Evolutionary conservation across 495 filamentous ascomycete species (phyloP).

Genomic region (Tuber magnatum): DNA sequence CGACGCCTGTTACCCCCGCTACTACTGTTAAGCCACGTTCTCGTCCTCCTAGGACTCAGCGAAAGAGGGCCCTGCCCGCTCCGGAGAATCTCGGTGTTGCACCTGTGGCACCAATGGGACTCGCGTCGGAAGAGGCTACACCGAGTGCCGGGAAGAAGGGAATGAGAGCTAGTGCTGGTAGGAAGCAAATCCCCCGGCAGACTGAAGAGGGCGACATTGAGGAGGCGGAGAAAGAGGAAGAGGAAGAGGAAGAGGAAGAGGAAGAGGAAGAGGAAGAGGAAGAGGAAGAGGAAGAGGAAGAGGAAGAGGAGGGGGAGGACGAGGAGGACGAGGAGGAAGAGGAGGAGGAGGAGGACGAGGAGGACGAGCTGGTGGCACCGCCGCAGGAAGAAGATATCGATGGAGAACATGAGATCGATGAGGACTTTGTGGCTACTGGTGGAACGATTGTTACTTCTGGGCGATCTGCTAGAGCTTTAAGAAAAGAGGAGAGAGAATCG

Average conservation of each 20-base stretch:
- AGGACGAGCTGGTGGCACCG: neutral
- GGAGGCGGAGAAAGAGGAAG: conserved; percentile 11
- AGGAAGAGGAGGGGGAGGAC: conserved; percentile 17
- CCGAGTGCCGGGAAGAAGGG: conserved; percentile 21
- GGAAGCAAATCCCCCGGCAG: conserved; percentile 5
- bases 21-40: conserved; percentile 29
- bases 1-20: conserved; percentile 17
- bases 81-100: conserved; percentile 15
- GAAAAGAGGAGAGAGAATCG: conserved; percentile 13
- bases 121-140: conserved; percentile 14
- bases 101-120: conserved; percentile 15
- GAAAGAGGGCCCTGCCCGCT: conserved; percentile 21
- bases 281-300: neutral
- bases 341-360: neutral
- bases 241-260: neutral
- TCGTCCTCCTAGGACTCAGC: conserved; percentile 22
- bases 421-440: conserved; percentile 24
- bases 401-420: conserved; percentile 16
- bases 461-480: conserved; percentile 4
- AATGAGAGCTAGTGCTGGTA: conserved; percentile 19
- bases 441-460: conserved; percentile 14
- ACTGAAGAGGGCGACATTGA: conserved; percentile 24
- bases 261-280: neutral
- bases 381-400: conserved; percentile 16
- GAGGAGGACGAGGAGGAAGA: neutral